Conservation (phyloP, 164 flowering plant species). For the Magnolia kwangsiensis region DNA sequence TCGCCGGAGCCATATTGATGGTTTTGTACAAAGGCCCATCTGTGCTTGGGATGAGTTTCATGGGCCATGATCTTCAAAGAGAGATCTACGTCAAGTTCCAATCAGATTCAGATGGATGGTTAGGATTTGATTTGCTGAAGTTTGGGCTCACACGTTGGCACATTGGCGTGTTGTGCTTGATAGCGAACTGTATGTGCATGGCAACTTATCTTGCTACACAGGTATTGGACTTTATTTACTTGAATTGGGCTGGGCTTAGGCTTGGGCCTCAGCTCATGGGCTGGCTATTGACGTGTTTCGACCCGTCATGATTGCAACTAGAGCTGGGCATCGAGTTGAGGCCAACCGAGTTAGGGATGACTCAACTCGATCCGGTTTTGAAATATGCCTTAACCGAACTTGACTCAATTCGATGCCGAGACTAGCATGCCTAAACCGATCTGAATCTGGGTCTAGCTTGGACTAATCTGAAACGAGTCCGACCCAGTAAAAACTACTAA, state of each 20-base stretch:
- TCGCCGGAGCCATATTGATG: conserved; percentile 85
- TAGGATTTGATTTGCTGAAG: conserved; percentile 46
- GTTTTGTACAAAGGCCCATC: conserved; percentile 83
- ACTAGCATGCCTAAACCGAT: no score
- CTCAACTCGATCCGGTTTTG: no score
- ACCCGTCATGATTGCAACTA: no score
- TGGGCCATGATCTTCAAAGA: conserved; percentile 32
- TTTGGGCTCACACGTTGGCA: conserved; percentile 70
- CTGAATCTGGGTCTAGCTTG: no score
- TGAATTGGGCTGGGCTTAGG: neutral
- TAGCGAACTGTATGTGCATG: conserved; percentile 97
- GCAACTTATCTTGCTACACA: conserved; percentile 83
- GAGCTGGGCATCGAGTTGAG: no score
- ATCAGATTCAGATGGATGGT: conserved; percentile 86
- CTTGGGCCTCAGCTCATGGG: neutral
- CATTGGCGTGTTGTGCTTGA: conserved; percentile 78
- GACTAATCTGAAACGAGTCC: no score
- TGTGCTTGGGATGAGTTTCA: conserved; percentile 48
- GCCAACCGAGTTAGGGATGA: no score
- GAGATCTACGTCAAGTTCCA: conserved; percentile 75
- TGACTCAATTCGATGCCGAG: no score
- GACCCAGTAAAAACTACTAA: no score
- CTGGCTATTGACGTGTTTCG: no score
- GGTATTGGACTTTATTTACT: conserved; percentile 34
- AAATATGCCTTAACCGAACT: no score